Percentiles rank a stretch among this genome's conserved stretches.
These are phyloP conservation scores for Cardiospermum halicacabum DNA, from an alignment of 345 rosid genomes.

Conservation along the genomic window DNA sequence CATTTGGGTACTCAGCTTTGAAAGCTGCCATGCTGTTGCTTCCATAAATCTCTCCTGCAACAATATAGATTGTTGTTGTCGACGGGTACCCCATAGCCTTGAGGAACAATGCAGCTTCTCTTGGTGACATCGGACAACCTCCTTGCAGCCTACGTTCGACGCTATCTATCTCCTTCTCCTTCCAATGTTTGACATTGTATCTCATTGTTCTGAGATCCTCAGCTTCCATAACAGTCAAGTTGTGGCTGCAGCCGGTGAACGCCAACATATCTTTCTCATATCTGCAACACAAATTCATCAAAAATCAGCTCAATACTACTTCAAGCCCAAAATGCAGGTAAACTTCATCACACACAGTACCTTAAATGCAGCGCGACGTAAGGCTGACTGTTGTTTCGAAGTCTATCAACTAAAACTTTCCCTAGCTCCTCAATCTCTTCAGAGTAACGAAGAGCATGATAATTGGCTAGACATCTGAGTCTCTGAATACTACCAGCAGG, in stretches of 20 bases:
- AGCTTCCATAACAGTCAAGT: conserved; percentile 68
- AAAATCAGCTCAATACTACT: not conserved
- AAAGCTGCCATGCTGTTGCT: conserved; percentile 74
- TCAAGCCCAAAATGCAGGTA: not conserved
- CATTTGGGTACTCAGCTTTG: conserved; percentile 75
- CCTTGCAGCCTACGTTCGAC: conserved; percentile 61
- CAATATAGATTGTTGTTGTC: conserved; percentile 78
- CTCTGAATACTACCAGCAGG: conserved; percentile 69
- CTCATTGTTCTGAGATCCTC: conserved; percentile 80
- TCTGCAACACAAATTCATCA: conserved; percentile 37
- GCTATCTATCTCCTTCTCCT: conserved; percentile 94
- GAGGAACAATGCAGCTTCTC: conserved; percentile 91
- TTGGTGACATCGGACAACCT: conserved; percentile 97
- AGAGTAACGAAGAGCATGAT: conserved; percentile 62
- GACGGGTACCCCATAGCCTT: conserved; percentile 97
- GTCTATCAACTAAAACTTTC: conserved; percentile 53
- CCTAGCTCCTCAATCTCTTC: conserved; percentile 77
- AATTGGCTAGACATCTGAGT: conserved; percentile 94
- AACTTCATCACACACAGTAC: conserved; percentile 25
- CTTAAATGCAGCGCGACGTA: conserved; percentile 88
- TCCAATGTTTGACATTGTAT: conserved; percentile 80
- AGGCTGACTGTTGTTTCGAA: conserved; percentile 64
- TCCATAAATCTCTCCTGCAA: conserved; percentile 87
- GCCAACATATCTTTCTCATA: conserved; percentile 99
- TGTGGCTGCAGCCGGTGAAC: conserved; percentile 96